These are phyloP conservation scores for Pinus albicaulis DNA, from an alignment of 75 land plant species.

Conservation along the genomic window DNA sequence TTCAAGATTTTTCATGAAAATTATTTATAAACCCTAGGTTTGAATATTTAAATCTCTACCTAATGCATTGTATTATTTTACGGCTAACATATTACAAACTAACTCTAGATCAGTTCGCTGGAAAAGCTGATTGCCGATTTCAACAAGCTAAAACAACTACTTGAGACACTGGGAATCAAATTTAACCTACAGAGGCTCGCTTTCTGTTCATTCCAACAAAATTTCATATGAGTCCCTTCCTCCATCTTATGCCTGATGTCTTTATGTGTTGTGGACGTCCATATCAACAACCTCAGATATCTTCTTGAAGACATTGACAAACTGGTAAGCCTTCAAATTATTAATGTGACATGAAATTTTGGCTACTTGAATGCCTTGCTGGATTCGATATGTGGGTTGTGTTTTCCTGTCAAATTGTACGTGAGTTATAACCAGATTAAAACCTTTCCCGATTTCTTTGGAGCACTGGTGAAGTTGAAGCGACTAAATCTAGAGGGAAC, in stretches of 20 bases:
- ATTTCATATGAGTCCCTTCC: constrained; percentile 55
- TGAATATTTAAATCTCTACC: too few relatives aligned
- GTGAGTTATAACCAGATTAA: constrained; percentile 62
- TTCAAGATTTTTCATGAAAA: too few relatives aligned
- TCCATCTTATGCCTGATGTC: constrained; percentile 59
- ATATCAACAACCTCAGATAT: constrained; percentile 70
- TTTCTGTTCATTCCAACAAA: constrained; percentile 78
- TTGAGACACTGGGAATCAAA: constrained; percentile 61
- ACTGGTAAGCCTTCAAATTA: constrained; percentile 54
- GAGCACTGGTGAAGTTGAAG: constrained; percentile 52
- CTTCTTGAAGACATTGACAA: constrained; percentile 74
- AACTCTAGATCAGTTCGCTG: constrained; percentile 35
- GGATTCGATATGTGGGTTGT: constrained; percentile 61
- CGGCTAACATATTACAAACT: not conserved
- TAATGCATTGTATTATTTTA: not conserved
- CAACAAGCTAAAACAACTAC: constrained; percentile 61
- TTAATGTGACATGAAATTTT: constrained; percentile 73
- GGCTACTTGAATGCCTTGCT: constrained; percentile 49
- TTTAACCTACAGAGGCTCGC: constrained; percentile 62
- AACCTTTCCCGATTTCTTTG: constrained; percentile 60
- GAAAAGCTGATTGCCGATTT: constrained; percentile 69
- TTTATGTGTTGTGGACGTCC: constrained; percentile 62
- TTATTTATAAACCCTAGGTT: too few relatives aligned
- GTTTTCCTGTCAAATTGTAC: constrained; percentile 45
- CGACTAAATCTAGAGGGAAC: constrained; percentile 64